phyloP scores from a whole-genome alignment of 768 basidiomycete genomes.

The Pleurotus eryngii region DNA sequence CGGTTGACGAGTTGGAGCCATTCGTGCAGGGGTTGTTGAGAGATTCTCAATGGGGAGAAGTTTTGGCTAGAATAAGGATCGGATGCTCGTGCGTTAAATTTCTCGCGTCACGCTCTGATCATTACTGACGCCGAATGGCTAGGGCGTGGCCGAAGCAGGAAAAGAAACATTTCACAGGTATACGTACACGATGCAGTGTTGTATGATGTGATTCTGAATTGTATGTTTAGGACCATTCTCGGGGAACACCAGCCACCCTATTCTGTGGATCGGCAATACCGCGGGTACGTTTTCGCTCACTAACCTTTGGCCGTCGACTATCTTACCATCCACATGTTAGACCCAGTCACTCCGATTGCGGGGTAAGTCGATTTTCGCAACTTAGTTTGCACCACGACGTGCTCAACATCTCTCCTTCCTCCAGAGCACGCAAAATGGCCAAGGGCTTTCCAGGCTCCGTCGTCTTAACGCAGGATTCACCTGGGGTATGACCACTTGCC shows the following conservation, averaged over 20 bases:
- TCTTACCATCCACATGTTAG: not conserved
- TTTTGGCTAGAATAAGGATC: constrained; percentile 10
- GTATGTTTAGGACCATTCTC: constrained; percentile 25
- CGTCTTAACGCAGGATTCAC: constrained; percentile 38
- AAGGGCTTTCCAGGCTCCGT: constrained; percentile 32
- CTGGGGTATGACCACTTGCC: constrained; percentile 26
- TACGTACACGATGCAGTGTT: too few relatives aligned
- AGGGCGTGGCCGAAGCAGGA: constrained; percentile 26
- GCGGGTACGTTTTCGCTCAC: constrained; percentile 18
- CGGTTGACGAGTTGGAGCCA: constrained; percentile 10
- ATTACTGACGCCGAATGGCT: not conserved
- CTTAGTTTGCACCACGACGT: not conserved
- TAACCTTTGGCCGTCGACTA: too few relatives aligned
- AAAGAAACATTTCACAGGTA: constrained; percentile 19
- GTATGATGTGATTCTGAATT: too few relatives aligned
- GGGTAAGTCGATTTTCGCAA: not conserved
- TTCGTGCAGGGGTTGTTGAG: constrained; percentile 10
- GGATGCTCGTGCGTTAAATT: constrained; percentile 16
- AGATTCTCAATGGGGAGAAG: constrained; percentile 16
- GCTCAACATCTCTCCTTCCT: not conserved
- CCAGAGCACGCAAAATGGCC: constrained; percentile 37
- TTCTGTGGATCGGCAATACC: constrained; percentile 39
- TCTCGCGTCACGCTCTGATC: not conserved
- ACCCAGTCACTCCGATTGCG: constrained; percentile 17
- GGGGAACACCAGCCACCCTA: constrained; percentile 33